Percentiles rank a stretch among this genome's conserved stretches.
Evolutionary conservation across 306 rosid genomes (phyloP).

Genomic region (Vicia villosa): DNA sequence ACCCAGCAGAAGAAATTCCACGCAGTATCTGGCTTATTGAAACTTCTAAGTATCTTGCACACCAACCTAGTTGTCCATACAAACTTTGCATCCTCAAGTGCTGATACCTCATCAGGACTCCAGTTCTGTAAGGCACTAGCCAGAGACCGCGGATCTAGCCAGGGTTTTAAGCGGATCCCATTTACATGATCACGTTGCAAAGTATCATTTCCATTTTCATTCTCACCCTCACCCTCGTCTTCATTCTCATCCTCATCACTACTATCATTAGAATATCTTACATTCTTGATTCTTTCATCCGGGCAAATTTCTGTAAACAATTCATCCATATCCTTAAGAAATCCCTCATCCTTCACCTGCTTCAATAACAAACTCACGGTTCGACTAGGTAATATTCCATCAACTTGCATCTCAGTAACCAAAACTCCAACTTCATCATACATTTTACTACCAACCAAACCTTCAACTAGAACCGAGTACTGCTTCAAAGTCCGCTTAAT

Average conservation of each 20-base stretch:
- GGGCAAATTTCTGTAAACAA: slow-evolving; percentile 53
- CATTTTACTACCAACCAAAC: slow-evolving; percentile 46
- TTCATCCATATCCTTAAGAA: slow-evolving; percentile 47
- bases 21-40: slow-evolving; percentile 66
- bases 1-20: slow-evolving; percentile 92
- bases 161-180: slow-evolving; percentile 58
- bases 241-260: slow-evolving; percentile 49
- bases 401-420: slow-evolving; percentile 66
- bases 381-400: slow-evolving; percentile 71
- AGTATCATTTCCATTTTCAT: slow-evolving; percentile 32
- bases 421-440: slow-evolving; percentile 56
- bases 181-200: slow-evolving; percentile 34
- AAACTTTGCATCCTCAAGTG: slow-evolving; percentile 64
- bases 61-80: slow-evolving; percentile 80
- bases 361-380: slow-evolving; percentile 55
- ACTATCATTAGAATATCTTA: slow-evolving; percentile 47
- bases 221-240: slow-evolving; percentile 28
- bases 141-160: slow-evolving; percentile 82
- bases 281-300: slow-evolving; percentile 54
- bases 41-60: slow-evolving; percentile 71
- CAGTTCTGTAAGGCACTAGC: slow-evolving; percentile 66
- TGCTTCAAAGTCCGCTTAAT: slow-evolving; percentile 67
- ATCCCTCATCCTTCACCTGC: slow-evolving; percentile 53
- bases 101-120: slow-evolving; percentile 66
- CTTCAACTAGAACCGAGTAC: slow-evolving; percentile 54